Percentiles rank a stretch among this genome's conserved stretches.
phyloP scores from a whole-genome alignment of 2,329 filamentous ascomycete genomes.

The Calycina herbarum region DNA sequence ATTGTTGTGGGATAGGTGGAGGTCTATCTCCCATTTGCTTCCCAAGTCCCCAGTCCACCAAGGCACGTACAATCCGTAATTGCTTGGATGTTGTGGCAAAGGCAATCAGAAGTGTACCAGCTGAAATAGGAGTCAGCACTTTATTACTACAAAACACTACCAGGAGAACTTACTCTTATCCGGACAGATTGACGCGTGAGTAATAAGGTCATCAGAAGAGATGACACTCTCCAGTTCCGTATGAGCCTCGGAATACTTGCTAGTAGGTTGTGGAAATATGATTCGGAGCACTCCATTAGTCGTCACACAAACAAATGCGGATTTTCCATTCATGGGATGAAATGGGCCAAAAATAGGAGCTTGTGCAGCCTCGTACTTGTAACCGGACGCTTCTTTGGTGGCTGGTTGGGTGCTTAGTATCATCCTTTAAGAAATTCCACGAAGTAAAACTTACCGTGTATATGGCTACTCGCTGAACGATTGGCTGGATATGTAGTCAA shows the following conservation, averaged over 20 bases:
- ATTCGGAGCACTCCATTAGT: slow-evolving; percentile 72
- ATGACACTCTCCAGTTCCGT: slow-evolving; percentile 74
- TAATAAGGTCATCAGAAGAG: slow-evolving; percentile 72
- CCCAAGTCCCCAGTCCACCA: slow-evolving; percentile 70
- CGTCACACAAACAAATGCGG: slow-evolving; percentile 75
- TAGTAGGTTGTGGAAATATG: slow-evolving; percentile 74
- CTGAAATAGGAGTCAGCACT: slow-evolving; percentile 18
- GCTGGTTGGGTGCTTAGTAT: slow-evolving; percentile 58
- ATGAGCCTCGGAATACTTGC: slow-evolving; percentile 68
- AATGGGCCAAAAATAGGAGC: slow-evolving; percentile 68
- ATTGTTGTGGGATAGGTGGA: slow-evolving; percentile 45
- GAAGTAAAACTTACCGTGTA: not conserved
- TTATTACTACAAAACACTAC: not conserved
- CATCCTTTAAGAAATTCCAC: slow-evolving; percentile 40
- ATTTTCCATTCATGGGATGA: slow-evolving; percentile 70
- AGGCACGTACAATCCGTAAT: slow-evolving; percentile 71
- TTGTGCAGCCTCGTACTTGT: slow-evolving; percentile 68
- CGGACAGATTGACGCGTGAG: slow-evolving; percentile 73
- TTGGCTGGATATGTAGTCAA: slow-evolving; percentile 30
- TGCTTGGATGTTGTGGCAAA: slow-evolving; percentile 70
- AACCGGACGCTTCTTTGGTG: slow-evolving; percentile 58
- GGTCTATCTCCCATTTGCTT: slow-evolving; percentile 52
- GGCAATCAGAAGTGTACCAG: slow-evolving; percentile 58
- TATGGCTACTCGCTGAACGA: slow-evolving; percentile 31
- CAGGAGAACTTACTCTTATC: slow-evolving; percentile 62